Evolutionary conservation across 2,329 filamentous ascomycete genomes (phyloP).

Genomic region (Dactylellina drechsleri): DNA sequence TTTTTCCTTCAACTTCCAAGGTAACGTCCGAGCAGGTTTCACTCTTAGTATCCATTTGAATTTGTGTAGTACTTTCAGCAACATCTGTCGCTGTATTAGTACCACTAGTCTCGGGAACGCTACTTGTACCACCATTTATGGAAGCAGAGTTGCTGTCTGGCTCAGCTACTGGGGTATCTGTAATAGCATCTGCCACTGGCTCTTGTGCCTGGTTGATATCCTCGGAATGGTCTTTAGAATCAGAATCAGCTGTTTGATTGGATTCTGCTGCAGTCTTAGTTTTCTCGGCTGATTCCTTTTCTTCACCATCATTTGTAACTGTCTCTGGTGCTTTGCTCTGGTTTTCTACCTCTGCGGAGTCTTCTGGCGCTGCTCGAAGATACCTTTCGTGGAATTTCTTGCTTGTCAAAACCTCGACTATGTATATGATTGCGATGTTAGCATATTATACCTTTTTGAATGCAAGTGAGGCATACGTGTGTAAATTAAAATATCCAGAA

Average conservation of each 20-base stretch:
- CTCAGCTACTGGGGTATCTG: background rate
- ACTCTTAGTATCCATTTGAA: no score
- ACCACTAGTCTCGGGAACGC: no score
- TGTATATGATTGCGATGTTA: background rate
- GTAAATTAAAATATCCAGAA: constrained; percentile 31
- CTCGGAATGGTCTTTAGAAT: no score
- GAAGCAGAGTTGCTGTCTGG: no score
- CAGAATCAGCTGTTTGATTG: background rate
- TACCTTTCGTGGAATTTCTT: constrained; percentile 28
- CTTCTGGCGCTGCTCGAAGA: background rate
- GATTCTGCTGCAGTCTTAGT: background rate
- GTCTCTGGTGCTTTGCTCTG: background rate
- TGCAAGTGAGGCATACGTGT: constrained; percentile 4
- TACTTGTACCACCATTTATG: no score
- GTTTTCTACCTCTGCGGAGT: background rate
- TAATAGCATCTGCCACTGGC: background rate
- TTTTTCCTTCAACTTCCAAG: no score
- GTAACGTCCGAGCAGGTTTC: no score
- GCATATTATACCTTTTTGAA: background rate
- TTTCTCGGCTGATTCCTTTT: background rate
- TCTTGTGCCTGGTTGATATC: no score
- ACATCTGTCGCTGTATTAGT: no score
- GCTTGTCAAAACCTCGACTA: constrained; percentile 38
- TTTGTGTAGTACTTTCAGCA: no score
- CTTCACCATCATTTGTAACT: background rate